Evolutionary conservation across 495 filamentous ascomycete genomes (phyloP).

Genomic region (Letharia lupina): DNA sequence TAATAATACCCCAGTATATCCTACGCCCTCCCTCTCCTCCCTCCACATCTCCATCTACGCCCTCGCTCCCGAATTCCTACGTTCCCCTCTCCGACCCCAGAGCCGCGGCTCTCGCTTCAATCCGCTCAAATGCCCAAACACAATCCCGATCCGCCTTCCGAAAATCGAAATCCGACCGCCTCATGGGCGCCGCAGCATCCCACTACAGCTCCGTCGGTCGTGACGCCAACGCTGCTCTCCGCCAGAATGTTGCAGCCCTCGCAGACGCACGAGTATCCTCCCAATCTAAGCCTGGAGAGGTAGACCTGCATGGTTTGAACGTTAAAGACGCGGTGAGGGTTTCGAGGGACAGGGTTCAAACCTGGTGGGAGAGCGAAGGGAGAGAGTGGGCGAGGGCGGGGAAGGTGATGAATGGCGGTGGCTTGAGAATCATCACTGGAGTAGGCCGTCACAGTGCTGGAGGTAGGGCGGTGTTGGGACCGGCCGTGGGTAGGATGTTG

Average conservation of each 20-base stretch:
- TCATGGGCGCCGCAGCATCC: conserved; percentile 58
- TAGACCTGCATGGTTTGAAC: conserved; percentile 80
- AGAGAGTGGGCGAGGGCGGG: conserved; percentile 34
- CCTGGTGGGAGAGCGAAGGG: conserved; percentile 74
- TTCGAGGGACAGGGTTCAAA: conserved; percentile 51
- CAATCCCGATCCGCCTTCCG: conserved; percentile 56
- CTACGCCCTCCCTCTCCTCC: conserved; percentile 19
- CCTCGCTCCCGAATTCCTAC: not conserved
- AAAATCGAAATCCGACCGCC: conserved; percentile 52
- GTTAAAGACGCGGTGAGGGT: conserved; percentile 75
- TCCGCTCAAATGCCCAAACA: conserved; percentile 42
- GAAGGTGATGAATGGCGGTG: conserved; percentile 21
- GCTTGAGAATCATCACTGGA: conserved; percentile 73
- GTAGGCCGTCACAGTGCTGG: conserved; percentile 68
- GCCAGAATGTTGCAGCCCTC: conserved; percentile 23
- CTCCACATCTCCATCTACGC: not conserved
- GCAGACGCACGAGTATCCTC: conserved; percentile 54
- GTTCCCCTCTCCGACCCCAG: conserved; percentile 9
- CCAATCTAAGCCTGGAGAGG: conserved; percentile 45
- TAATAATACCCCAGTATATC: conserved; percentile 32
- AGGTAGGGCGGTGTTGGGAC: conserved; percentile 64
- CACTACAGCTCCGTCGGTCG: conserved; percentile 56
- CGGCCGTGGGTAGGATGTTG: conserved; percentile 71
- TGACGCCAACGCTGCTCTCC: conserved; percentile 38
- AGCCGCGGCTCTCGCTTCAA: conserved; percentile 32